phyloP scores from a whole-genome alignment of 2,329 filamentous ascomycete species.

The Rutstroemia sp. region DNA sequence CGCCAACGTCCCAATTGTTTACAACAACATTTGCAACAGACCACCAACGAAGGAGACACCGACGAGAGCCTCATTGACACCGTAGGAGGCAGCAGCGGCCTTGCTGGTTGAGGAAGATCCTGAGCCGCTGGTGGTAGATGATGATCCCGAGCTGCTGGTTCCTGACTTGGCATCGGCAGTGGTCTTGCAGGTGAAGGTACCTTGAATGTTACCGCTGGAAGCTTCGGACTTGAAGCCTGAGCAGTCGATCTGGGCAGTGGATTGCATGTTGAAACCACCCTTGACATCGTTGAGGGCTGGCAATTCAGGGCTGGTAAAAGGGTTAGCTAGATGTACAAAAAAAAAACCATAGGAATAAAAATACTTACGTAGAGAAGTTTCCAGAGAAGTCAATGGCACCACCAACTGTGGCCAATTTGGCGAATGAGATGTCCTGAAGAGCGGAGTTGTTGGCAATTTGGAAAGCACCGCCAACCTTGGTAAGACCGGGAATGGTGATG shows the following conservation, averaged over 20 bases:
- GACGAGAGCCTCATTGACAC: slow-evolving; percentile 31
- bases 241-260: slow-evolving; percentile 23
- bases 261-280: slow-evolving; percentile 59
- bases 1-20: slow-evolving; percentile 31
- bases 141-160: slow-evolving; percentile 30
- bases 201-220: slow-evolving; percentile 36
- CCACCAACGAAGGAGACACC: slow-evolving; percentile 38
- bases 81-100: slow-evolving; percentile 32
- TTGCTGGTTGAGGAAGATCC: slow-evolving; percentile 25
- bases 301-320: slow-evolving; percentile 54
- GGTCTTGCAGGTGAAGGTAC: slow-evolving; percentile 37
- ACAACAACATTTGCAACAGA: slow-evolving; percentile 38
- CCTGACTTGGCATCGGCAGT: slow-evolving; percentile 14
- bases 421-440: slow-evolving; percentile 61
- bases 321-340: slow-evolving; percentile 16
- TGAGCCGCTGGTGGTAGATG: slow-evolving; percentile 20
- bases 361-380: slow-evolving; percentile 71
- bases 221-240: slow-evolving; percentile 18
- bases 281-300: slow-evolving; percentile 59
- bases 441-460: slow-evolving; percentile 86
- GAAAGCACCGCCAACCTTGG: slow-evolving; percentile 67
- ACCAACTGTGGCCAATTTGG: slow-evolving; percentile 57
- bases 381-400: slow-evolving; percentile 83
- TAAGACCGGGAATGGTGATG: slow-evolving; percentile 65
- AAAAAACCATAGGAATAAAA: neutral